A percentile compares a stretch with the other conserved stretches of the same genome.
phyloP scores from a whole-genome alignment of 2,329 filamentous ascomycete species.

The Blastomyces gilchristii region DNA sequence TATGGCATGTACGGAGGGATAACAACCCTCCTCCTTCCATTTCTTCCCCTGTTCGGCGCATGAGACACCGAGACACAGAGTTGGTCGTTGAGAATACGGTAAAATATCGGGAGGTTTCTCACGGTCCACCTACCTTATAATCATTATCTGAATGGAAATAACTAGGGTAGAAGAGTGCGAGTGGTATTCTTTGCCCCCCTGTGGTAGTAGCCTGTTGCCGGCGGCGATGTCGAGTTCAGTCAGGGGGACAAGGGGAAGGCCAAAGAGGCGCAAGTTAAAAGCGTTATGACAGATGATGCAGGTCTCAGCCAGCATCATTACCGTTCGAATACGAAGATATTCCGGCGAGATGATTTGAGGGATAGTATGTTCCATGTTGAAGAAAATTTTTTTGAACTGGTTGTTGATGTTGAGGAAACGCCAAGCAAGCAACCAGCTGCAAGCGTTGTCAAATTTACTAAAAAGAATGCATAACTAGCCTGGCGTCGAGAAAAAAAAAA shows the following conservation, averaged over 20 bases:
- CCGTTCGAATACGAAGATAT: not conserved
- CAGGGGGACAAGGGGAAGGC: not conserved
- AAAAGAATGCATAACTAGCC: too few relatives aligned
- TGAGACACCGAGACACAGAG: not conserved
- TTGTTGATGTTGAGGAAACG: not conserved
- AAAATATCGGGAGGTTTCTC: not conserved
- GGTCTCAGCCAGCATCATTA: not conserved
- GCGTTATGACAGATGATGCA: not conserved
- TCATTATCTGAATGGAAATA: not conserved
- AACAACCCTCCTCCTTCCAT: not conserved
- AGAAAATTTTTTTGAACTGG: not conserved
- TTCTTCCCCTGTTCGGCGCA: not conserved
- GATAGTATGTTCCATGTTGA: not conserved
- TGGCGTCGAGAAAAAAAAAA: not conserved
- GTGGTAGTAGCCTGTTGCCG: not conserved
- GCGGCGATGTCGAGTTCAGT: not conserved
- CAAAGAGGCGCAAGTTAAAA: not conserved
- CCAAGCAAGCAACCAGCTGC: not conserved
- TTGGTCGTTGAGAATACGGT: not conserved
- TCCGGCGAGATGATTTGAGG: not conserved
- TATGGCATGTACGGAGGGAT: not conserved
- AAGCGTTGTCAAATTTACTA: too few relatives aligned
- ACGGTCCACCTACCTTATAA: not conserved
- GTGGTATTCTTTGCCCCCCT: not conserved
- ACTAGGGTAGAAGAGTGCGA: not conserved